phyloP scores from a whole-genome alignment of 2,329 filamentous ascomycete species.

The Thyridium curvatum region DNA sequence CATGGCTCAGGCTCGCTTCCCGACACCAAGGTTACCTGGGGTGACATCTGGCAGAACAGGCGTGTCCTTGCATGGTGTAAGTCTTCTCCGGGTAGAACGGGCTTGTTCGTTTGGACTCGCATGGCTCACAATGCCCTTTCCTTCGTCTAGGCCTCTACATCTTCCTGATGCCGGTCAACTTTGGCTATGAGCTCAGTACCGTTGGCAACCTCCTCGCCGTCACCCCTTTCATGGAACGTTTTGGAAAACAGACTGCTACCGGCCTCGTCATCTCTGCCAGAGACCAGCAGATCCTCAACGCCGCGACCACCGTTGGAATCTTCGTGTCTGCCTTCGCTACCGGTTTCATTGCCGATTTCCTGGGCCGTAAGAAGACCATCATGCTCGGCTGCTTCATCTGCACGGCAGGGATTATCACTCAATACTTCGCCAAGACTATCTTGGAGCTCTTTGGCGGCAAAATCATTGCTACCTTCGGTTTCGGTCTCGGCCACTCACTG shows the following conservation, averaged over 20 bases:
- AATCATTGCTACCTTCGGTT: constrained; percentile 19
- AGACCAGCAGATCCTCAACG: constrained; percentile 22
- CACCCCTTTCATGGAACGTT: constrained; percentile 15
- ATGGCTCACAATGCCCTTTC: too few relatives aligned
- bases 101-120: too few relatives aligned
- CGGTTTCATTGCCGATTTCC: constrained; percentile 48
- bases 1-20: too few relatives aligned
- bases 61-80: too few relatives aligned
- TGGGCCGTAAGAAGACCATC: constrained; percentile 55
- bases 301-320: constrained; percentile 19
- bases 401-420: constrained; percentile 43
- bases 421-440: constrained; percentile 16
- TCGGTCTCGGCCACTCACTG: constrained; percentile 21
- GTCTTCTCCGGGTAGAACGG: too few relatives aligned
- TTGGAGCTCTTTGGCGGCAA: constrained; percentile 21
- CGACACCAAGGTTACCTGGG: too few relatives aligned
- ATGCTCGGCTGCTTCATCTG: constrained; percentile 56
- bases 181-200: constrained; percentile 20
- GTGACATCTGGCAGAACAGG: too few relatives aligned
- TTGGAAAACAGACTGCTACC: constrained; percentile 13
- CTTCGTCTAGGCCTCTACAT: constrained; percentile 15
- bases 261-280: constrained; percentile 14
- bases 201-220: constrained; percentile 22
- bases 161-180: constrained; percentile 21
- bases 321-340: constrained; percentile 20